Evolutionary conservation across 2,329 filamentous ascomycete genomes (phyloP).

Genomic region (Phaeosphaeria sp.): DNA sequence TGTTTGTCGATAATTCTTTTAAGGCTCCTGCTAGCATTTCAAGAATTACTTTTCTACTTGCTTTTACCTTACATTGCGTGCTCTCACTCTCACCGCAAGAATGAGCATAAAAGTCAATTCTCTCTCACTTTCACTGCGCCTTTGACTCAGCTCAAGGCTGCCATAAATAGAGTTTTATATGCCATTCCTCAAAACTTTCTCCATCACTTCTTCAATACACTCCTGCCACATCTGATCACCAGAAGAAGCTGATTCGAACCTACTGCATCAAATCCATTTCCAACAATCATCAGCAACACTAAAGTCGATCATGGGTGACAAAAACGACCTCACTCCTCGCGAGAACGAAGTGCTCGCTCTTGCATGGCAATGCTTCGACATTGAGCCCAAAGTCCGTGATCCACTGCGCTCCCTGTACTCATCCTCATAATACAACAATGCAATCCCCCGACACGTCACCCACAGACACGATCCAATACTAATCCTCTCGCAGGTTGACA

Average conservation of each 20-base stretch:
- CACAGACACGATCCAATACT: too few relatives aligned
- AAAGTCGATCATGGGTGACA: too few relatives aligned
- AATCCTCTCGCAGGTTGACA: slow-evolving; percentile 20
- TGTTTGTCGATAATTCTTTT: too few relatives aligned
- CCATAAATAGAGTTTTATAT: too few relatives aligned
- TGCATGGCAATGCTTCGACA: slow-evolving; percentile 45
- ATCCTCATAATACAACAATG: too few relatives aligned
- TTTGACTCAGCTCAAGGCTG: too few relatives aligned
- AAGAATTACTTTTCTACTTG: neutral
- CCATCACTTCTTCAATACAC: slow-evolving; percentile 7
- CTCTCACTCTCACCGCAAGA: slow-evolving; percentile 13
- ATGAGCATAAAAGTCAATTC: slow-evolving; percentile 6
- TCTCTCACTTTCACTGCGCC: neutral
- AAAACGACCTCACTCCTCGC: slow-evolving; percentile 26
- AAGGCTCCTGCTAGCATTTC: too few relatives aligned
- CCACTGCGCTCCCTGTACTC: neutral
- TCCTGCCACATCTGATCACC: neutral
- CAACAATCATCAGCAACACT: too few relatives aligned
- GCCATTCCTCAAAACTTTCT: neutral
- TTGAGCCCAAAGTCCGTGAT: slow-evolving; percentile 36
- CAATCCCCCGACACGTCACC: too few relatives aligned
- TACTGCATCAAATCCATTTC: too few relatives aligned
- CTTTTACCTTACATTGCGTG: slow-evolving; percentile 8
- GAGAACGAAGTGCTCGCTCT: slow-evolving; percentile 41
- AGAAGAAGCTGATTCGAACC: too few relatives aligned